Evolutionary conservation across 148 eudicot genomes (phyloP).

Genomic region (Cornus suecica): DNA sequence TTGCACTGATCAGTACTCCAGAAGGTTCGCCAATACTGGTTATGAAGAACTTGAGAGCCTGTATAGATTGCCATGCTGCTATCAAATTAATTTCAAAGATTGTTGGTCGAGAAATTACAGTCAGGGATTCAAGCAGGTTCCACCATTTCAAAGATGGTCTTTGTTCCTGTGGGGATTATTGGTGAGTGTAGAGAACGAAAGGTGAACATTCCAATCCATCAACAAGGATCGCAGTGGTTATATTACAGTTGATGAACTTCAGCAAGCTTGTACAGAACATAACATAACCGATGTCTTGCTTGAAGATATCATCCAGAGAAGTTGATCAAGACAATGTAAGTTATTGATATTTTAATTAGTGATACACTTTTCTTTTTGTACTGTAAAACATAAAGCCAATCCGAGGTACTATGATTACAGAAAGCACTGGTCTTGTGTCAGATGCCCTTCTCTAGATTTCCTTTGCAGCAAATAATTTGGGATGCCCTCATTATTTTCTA

Average conservation of each 20-base stretch:
- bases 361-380: not conserved
- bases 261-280: slow-evolving; percentile 81
- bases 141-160: slow-evolving; percentile 70
- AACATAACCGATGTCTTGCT: slow-evolving; percentile 66
- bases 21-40: slow-evolving; percentile 66
- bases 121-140: slow-evolving; percentile 80
- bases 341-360: not conserved
- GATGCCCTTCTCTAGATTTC: too few relatives aligned
- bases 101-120: slow-evolving; percentile 64
- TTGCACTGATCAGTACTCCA: slow-evolving; percentile 62
- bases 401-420: too few relatives aligned
- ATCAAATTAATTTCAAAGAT: slow-evolving; percentile 70
- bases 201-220: not conserved
- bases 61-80: slow-evolving; percentile 75
- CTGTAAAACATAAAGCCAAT: too few relatives aligned
- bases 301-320: slow-evolving; percentile 81
- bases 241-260: slow-evolving; percentile 90
- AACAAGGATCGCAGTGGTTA: slow-evolving; percentile 82
- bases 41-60: slow-evolving; percentile 78
- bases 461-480: too few relatives aligned
- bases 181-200: slow-evolving; percentile 33
- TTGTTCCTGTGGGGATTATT: slow-evolving; percentile 73
- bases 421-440: too few relatives aligned
- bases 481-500: too few relatives aligned
- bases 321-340: slow-evolving; percentile 90